Evolutionary conservation across 2,329 filamentous ascomycete species (phyloP).

Genomic region (Nothomitra cinnamomea): DNA sequence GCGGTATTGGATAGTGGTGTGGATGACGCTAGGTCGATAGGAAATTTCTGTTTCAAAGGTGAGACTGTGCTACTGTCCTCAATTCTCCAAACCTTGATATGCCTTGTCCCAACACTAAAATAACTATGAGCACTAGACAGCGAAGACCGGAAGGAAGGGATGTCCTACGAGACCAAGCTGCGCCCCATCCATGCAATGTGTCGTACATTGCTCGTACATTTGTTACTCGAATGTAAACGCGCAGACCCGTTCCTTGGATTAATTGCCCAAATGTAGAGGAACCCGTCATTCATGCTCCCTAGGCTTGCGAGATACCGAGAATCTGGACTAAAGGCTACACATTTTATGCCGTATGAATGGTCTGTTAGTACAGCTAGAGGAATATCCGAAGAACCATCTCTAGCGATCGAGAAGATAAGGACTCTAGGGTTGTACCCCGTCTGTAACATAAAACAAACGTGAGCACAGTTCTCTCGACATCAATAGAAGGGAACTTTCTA

Average conservation of each 20-base stretch:
- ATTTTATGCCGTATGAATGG: constrained; percentile 76
- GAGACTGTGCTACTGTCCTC: constrained; percentile 46
- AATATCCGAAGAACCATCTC: constrained; percentile 61
- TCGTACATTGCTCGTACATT: constrained; percentile 74
- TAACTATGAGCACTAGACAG: background rate
- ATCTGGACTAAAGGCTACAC: constrained; percentile 78
- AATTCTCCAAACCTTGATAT: constrained; percentile 85
- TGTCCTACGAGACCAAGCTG: constrained; percentile 52
- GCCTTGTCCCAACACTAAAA: constrained; percentile 54
- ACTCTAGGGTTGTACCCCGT: constrained; percentile 88
- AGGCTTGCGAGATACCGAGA: constrained; percentile 76
- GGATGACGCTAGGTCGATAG: constrained; percentile 19
- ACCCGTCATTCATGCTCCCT: constrained; percentile 80
- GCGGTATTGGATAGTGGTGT: constrained; percentile 21
- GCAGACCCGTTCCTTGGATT: constrained; percentile 68
- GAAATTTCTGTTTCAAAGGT: constrained; percentile 45
- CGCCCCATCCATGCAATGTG: constrained; percentile 84
- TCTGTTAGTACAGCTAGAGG: constrained; percentile 77
- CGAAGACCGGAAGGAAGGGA: background rate
- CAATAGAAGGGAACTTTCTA: constrained; percentile 14
- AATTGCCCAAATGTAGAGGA: constrained; percentile 79
- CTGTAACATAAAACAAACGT: constrained; percentile 24
- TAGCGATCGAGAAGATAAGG: constrained; percentile 64
- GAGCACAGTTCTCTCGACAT: background rate
- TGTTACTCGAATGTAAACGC: constrained; percentile 69